A percentile compares a stretch with the other conserved stretches of the same genome.
Conservation (phyloP, 371 early-diverging fungal species). For the Mortierella sp. region DNA sequence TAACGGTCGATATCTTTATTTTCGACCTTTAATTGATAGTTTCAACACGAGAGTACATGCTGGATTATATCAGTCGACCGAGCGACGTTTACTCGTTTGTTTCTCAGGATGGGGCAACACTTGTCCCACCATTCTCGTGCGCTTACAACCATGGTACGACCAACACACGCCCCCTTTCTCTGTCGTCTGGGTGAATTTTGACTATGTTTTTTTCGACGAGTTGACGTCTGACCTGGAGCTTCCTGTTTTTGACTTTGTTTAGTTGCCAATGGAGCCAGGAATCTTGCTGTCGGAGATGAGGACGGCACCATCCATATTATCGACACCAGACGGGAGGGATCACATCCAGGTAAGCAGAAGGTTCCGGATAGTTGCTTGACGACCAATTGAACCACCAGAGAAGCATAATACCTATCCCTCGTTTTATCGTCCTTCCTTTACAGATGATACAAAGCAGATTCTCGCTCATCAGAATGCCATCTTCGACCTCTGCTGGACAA, state of each 20-base stretch:
- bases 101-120: conserved; percentile 49
- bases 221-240: background rate
- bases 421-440: background rate
- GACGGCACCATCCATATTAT: conserved; percentile 56
- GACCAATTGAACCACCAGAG: background rate
- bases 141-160: conserved; percentile 43
- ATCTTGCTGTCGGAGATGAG: conserved; percentile 55
- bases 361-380: background rate
- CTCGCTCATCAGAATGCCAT: conserved; percentile 52
- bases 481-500: conserved; percentile 55
- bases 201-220: background rate
- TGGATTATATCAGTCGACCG: conserved; percentile 41
- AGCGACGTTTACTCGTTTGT: conserved; percentile 45
- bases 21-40: conserved; percentile 17
- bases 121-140: conserved; percentile 55
- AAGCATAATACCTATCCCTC: background rate
- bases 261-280: conserved; percentile 50
- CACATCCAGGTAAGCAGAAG: conserved; percentile 33
- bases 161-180: background rate
- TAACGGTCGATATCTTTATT: background rate
- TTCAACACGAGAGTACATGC: conserved; percentile 35
- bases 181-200: background rate
- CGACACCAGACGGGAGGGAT: conserved; percentile 33
- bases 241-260: background rate
- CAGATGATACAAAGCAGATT: conserved; percentile 27